Evolutionary conservation across 1,284 basidiomycete genomes (phyloP).

Genomic region (Ganoderma sinense): DNA sequence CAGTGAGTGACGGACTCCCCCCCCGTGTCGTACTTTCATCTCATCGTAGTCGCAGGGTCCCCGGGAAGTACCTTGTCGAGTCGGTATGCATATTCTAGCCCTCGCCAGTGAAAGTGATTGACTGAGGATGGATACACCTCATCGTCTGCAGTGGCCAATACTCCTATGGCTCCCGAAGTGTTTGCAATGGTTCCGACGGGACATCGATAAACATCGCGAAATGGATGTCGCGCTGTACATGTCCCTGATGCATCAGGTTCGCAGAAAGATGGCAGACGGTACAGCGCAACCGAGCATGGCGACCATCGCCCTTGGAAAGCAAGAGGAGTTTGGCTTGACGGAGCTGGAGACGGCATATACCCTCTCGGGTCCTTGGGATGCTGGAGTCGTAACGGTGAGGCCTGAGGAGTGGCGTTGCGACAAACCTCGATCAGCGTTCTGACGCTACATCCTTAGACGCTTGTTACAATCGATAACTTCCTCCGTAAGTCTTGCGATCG

Average conservation of each 20-base stretch:
- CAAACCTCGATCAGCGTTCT: not conserved
- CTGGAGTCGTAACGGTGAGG: constrained; percentile 13
- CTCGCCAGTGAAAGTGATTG: not conserved
- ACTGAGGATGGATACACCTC: not conserved
- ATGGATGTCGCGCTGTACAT: not conserved
- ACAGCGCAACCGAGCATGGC: constrained; percentile 20
- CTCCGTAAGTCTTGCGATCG: not conserved
- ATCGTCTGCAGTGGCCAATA: not conserved
- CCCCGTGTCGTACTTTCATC: not conserved
- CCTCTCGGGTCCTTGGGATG: constrained; percentile 16
- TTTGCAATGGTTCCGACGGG: not conserved
- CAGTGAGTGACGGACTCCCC: not conserved
- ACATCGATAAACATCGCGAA: not conserved
- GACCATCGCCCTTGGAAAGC: constrained; percentile 6
- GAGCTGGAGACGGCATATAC: constrained; percentile 23
- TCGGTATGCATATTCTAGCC: not conserved
- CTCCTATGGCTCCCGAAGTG: not conserved
- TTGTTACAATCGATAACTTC: not conserved
- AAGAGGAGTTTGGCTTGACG: constrained; percentile 15
- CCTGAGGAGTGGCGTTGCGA: too few species aligned
- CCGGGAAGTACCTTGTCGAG: not conserved
- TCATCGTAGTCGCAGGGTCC: not conserved
- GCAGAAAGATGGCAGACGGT: not conserved
- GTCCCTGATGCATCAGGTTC: not conserved
- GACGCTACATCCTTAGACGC: not conserved